Evolutionary conservation across 2,329 filamentous ascomycete genomes (phyloP), one percentile per base, ranked within the genome.

Genomic region (Aspergillus glaucus): DNA sequence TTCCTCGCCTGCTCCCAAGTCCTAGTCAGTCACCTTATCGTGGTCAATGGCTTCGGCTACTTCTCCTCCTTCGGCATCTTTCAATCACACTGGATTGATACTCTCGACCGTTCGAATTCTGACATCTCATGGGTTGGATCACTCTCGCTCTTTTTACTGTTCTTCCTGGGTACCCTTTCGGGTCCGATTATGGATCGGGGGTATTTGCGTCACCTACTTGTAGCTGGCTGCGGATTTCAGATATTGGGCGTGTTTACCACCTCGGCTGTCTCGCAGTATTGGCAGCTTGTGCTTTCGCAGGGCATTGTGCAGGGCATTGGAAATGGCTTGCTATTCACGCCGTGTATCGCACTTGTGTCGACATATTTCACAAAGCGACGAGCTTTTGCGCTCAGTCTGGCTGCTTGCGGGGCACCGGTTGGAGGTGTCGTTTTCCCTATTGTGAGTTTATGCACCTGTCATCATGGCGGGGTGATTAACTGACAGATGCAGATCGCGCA

Each of bases 271-370:
- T 71, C 58, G 0, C 52, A 59, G 19, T 78, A 77, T 56, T 78
- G 72, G 69, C 74, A 78, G 55, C 63, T 79, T 0, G 67, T 79
- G 26, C 67, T 80, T 4, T 59, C 72, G 0, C 74, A 76, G 47
- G 73, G 71, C 0, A 45, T 76, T 2, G 66, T 60, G 30, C 61
- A 64, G 21, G 74, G 73, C 3, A 44, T 76, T 7, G 73, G 71
- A 0, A 65, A 67, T 49, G 72, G 73, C 0, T 62, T 64, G 8
- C 44, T 74, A 9, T 73, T 74, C 45, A 67, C 66, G 36, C 73
- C 72, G 1, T 52, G 61, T 0, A 39, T 75, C 6, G 59, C 66
- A 3, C 32, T 74, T 1, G 50, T 72, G 3, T 65, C 61, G 2
- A 72, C 69, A 4, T 74, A 74, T 49, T 75, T 75, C 48, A 58